Percentiles rank a stretch among this genome's conserved stretches.
phyloP scores from a whole-genome alignment of 129 eudicot genomes.

The Flaveria linearis region DNA sequence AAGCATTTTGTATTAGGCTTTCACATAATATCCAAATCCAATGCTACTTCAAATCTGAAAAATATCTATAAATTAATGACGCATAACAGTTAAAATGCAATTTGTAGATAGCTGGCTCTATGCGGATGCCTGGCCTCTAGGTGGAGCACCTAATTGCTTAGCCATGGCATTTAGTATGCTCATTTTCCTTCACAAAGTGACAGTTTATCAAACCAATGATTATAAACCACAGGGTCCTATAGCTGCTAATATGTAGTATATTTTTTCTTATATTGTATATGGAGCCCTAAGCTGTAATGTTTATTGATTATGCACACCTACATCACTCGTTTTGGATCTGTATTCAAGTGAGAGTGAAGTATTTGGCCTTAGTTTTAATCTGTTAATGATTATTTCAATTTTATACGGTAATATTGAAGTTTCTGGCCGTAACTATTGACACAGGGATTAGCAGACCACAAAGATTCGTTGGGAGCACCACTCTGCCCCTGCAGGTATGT shows the following conservation, averaged over 20 bases:
- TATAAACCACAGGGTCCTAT: not conserved
- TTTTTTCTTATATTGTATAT: not conserved
- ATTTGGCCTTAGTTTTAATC: not conserved
- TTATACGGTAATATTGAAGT: not conserved
- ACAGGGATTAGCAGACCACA: conserved; percentile 84
- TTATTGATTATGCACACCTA: not conserved
- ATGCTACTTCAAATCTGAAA: not conserved
- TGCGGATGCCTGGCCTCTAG: not conserved
- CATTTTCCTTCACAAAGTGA: not conserved
- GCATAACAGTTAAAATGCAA: not conserved
- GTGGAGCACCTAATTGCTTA: not conserved
- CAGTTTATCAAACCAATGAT: too few species aligned
- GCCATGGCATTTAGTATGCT: not conserved
- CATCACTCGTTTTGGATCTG: not conserved
- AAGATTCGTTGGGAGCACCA: conserved; percentile 81
- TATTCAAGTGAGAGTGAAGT: not conserved
- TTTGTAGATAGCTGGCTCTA: not conserved
- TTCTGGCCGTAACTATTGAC: conserved; percentile 4
- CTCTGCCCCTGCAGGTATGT: conserved; percentile 77
- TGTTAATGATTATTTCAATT: not conserved
- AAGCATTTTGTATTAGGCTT: conserved; percentile 2
- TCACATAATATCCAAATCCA: not conserved
- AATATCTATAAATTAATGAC: not conserved
- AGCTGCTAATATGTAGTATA: too few species aligned
- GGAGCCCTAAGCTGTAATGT: not conserved